Evolutionary conservation across 441 rosid species (phyloP), one percentile per base, ranked within the genome.

Genomic region (Lepidium campestre): DNA sequence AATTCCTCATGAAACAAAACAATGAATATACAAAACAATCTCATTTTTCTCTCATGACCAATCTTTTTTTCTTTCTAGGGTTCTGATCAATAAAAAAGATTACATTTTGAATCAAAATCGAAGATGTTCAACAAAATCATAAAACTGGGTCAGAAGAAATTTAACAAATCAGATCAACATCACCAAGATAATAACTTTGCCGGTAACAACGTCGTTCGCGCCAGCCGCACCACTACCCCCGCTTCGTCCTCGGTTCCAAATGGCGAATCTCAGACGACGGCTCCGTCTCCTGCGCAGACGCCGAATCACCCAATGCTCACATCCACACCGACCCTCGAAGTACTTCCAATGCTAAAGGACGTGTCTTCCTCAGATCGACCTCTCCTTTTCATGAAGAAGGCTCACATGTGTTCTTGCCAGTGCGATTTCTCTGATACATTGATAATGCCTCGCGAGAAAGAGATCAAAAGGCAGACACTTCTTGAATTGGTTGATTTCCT

Each of bases 81-180:
- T 54, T 68, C 35, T 59, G 65, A 77, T 73, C 62, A 40, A 20
- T 2, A 52, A 9, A 39, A 65, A 67, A 62, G 20, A 4, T 50
- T 17, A 23, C 54, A 41, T 54, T 54, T 47, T 60, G 50, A 56
- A 20, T 25, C 12, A 25, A 45, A 46, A 59, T 20, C 42, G 13
- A 76, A 76, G 20, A 79, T 82, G 86, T 79, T 82, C 41, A 79
- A 78, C 77, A 80, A 72, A 54, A 71, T 82, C 53, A 77, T 77
- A 10, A 82, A 82, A 27, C 59, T 79, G 45, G 83, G 82, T 13
- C 80, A 78, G 45, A 79, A 52, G 27, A 82, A 79, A 71, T 77
- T 81, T 73, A 75, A 66, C 74, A 82, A 82, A 76, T 74, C 82
- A 3, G 80, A 75, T 62, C 68, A 58, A 18, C 68, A 67, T n/a